Evolutionary conservation across 2,329 filamentous ascomycete species (phyloP).

Genomic region (Aaosphaeria arxii): DNA sequence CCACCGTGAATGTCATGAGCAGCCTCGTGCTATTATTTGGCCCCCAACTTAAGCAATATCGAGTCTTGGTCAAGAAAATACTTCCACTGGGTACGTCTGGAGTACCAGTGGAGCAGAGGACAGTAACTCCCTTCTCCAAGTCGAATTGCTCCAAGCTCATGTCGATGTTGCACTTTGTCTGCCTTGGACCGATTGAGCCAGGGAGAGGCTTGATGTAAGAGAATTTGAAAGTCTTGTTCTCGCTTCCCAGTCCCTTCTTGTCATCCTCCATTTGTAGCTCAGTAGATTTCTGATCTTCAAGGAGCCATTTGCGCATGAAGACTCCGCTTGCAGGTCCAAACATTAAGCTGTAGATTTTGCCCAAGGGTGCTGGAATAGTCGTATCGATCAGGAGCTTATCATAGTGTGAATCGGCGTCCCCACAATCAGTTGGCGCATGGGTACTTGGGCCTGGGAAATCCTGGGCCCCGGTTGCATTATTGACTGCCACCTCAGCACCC

Average conservation of each 20-base stretch:
- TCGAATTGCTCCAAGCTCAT: slow-evolving; percentile 84
- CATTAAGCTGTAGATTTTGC: slow-evolving; percentile 84
- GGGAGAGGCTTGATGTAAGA: slow-evolving; percentile 90
- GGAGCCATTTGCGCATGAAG: slow-evolving; percentile 85
- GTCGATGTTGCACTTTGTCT: slow-evolving; percentile 89
- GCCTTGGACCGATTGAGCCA: slow-evolving; percentile 80
- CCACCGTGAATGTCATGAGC: slow-evolving; percentile 83
- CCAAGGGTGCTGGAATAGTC: slow-evolving; percentile 78
- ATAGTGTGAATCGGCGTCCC: slow-evolving; percentile 74
- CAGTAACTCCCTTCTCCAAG: slow-evolving; percentile 78
- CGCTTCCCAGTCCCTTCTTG: slow-evolving; percentile 71
- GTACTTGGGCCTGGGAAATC: slow-evolving; percentile 84
- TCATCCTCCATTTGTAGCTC: slow-evolving; percentile 85
- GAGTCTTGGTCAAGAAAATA: slow-evolving; percentile 87
- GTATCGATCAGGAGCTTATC: slow-evolving; percentile 85
- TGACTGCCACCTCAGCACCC: slow-evolving; percentile 36
- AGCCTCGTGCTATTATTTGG: slow-evolving; percentile 81
- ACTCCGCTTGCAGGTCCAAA: slow-evolving; percentile 77
- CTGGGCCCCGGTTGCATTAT: slow-evolving; percentile 40
- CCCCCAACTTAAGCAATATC: slow-evolving; percentile 92
- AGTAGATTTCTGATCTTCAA: slow-evolving; percentile 80
- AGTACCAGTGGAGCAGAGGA: slow-evolving; percentile 82
- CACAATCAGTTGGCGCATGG: slow-evolving; percentile 82
- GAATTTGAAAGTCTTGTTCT: slow-evolving; percentile 72
- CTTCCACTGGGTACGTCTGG: slow-evolving; percentile 95